Evolutionary conservation across 805 yeast genomes (phyloP), one percentile per base, ranked within the genome.

Genomic region (Hanseniaspora taiwanica): DNA sequence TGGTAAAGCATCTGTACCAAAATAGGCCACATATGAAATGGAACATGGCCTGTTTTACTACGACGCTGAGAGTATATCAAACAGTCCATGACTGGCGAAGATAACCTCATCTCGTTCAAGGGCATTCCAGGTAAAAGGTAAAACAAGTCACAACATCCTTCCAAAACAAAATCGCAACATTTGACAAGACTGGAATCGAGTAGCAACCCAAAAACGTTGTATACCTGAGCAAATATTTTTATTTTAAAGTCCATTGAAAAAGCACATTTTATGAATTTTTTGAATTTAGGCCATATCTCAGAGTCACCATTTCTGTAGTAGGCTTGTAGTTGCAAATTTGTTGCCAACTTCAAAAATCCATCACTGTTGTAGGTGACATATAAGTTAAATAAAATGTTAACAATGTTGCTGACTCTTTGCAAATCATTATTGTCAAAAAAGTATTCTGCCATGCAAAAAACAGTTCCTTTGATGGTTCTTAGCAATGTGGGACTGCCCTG

Each of bases 81-180:
- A 8, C 55, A 48, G 12, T 46, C 16, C 58, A 57, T 58, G 2
- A 54, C 44, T 32, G 57, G 60, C 3, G 58, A 53, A 14, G 50
- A 46, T 19, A 40, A 24, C 2, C 27, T 10, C 25, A 51, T 50
- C 2, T 41, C 40, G 20, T 1, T 24, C n/a, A 35, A 14, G 13
- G 12, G 34, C 19, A 17, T n/a, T 20, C 18, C 32, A 4, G 39
- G 35, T 18, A 16, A 16, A 24, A 21, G 20, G 21, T 27, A 29
- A 24, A 16, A 32, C n/a, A 21, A 38, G 7, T 21, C 29, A 3
- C 4, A 10, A 13, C 36, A 24, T 9, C 35, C n/a, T 2, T 41
- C 37, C 3, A 41, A 21, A 12, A 38, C 33, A 38, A 48, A 48
- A 2, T 40, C 39, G 14, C 49, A 40, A 10, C 52, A 27, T 1